These are phyloP conservation scores for Verticillium nubilum DNA, from an alignment of 2,329 filamentous ascomycete species.

Conservation along the genomic window DNA sequence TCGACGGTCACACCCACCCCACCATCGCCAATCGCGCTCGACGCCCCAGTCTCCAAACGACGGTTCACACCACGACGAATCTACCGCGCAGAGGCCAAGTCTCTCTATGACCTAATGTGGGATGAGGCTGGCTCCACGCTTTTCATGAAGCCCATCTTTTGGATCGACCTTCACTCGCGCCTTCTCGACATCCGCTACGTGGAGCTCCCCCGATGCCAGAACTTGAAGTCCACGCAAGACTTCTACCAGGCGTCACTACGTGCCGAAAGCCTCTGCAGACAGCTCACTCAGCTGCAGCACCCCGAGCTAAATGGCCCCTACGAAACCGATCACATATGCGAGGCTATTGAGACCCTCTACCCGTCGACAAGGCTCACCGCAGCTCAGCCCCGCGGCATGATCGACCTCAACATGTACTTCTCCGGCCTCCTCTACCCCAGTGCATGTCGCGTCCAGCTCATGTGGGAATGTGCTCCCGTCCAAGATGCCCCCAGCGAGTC, in stretches of 20 bases:
- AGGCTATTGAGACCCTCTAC: slow-evolving; percentile 37
- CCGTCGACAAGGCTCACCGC: neutral
- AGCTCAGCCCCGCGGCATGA: neutral
- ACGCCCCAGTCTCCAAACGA: slow-evolving; percentile 10
- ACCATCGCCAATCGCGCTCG: neutral
- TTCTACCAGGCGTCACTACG: neutral
- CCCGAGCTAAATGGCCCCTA: neutral
- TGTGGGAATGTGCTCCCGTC: slow-evolving; percentile 37
- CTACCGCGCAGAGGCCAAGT: slow-evolving; percentile 38
- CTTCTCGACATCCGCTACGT: slow-evolving; percentile 43
- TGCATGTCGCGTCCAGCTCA: slow-evolving; percentile 40
- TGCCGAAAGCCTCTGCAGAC: neutral
- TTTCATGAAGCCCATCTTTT: slow-evolving; percentile 47
- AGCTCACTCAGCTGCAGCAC: neutral
- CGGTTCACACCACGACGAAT: slow-evolving; percentile 23
- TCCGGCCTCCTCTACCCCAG: slow-evolving; percentile 38
- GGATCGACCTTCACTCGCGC: slow-evolving; percentile 46
- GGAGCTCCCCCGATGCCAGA: slow-evolving; percentile 33
- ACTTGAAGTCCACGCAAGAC: slow-evolving; percentile 12
- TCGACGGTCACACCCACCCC: slow-evolving; percentile 3
- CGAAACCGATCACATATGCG: neutral
- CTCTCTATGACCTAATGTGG: slow-evolving; percentile 47
- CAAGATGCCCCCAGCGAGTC: slow-evolving; percentile 15
- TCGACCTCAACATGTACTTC: slow-evolving; percentile 44
- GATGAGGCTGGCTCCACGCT: slow-evolving; percentile 41